Conservation (phyloP, 169 alveolate species). For the Babesia sp. region DNA sequence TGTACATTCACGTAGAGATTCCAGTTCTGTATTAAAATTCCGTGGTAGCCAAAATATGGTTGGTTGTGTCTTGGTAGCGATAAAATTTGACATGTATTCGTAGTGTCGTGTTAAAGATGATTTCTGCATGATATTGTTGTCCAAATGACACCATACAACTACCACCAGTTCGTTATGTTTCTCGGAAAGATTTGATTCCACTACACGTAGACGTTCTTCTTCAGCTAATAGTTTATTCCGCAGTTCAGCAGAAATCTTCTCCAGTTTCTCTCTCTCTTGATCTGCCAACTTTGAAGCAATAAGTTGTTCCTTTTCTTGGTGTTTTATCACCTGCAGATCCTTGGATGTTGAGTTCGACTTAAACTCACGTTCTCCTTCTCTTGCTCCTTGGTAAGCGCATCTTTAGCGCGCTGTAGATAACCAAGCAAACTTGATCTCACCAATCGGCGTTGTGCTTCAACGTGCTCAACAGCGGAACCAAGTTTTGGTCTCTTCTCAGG, state of each 20-base stretch:
- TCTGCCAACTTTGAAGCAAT: constrained; percentile 61
- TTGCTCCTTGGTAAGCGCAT: background rate
- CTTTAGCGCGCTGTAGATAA: background rate
- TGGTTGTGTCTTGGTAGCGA: constrained; percentile 74
- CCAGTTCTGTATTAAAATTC: constrained; percentile 62
- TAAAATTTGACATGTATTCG: constrained; percentile 71
- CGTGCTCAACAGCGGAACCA: constrained; percentile 61
- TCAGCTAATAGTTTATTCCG: constrained; percentile 2
- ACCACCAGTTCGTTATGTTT: constrained; percentile 44
- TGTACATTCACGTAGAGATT: constrained; percentile 62
- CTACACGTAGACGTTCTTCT: constrained; percentile 12
- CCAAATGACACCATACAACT: background rate
- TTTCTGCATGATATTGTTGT: constrained; percentile 16
- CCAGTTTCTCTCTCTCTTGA: constrained; percentile 52
- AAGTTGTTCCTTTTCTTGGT: constrained; percentile 63
- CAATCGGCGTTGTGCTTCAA: constrained; percentile 65
- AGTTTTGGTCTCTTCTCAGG: constrained; percentile 67
- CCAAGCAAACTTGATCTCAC: constrained; percentile 66
- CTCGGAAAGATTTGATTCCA: constrained; percentile 16
- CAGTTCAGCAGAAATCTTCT: constrained; percentile 32
- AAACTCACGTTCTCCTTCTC: constrained; percentile 58
- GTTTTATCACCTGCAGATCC: constrained; percentile 52
- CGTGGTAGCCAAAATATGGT: constrained; percentile 77
- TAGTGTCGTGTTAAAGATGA: constrained; percentile 65
- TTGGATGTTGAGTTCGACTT: background rate